These are phyloP conservation scores for Kwoniella shivajii DNA, from an alignment of 1,284 basidiomycete species.

Conservation along the genomic window DNA sequence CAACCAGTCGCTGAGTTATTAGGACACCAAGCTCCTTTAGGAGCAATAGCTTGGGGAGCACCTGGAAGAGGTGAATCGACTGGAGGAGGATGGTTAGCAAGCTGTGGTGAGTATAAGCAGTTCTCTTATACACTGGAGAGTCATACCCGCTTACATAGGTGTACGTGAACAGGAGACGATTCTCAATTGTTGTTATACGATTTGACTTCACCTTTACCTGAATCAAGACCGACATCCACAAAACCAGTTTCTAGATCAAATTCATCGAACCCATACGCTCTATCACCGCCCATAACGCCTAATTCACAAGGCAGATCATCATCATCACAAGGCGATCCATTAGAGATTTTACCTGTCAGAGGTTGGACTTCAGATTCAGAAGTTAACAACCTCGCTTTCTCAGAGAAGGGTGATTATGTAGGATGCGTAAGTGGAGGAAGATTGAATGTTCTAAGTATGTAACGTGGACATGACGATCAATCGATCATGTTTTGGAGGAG, in stretches of 20 bases:
- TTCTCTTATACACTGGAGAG: neutral
- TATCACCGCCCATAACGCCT: constrained; percentile 56
- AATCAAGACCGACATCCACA: constrained; percentile 18
- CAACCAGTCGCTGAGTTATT: constrained; percentile 87
- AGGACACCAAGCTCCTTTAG: constrained; percentile 70
- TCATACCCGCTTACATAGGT: neutral
- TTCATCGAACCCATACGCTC: constrained; percentile 42
- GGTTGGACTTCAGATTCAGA: constrained; percentile 78
- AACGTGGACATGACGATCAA: no score
- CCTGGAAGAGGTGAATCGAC: constrained; percentile 54
- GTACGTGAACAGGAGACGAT: constrained; percentile 71
- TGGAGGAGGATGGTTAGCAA: constrained; percentile 78
- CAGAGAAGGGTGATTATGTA: constrained; percentile 75
- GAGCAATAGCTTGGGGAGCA: constrained; percentile 82
- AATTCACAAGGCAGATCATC: constrained; percentile 24
- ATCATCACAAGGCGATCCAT: constrained; percentile 59
- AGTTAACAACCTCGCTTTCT: constrained; percentile 84
- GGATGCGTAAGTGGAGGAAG: constrained; percentile 80
- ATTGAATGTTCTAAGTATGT: constrained; percentile 80
- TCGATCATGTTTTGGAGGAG: no score
- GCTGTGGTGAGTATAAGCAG: constrained; percentile 69
- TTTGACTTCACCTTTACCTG: constrained; percentile 56
- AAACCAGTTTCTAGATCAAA: constrained; percentile 12
- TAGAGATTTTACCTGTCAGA: constrained; percentile 71
- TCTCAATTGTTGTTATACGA: constrained; percentile 90